Evolutionary conservation across 768 basidiomycete species (phyloP), one percentile per base, ranked within the genome.

Genomic region (Panaeolus papilionaceus): DNA sequence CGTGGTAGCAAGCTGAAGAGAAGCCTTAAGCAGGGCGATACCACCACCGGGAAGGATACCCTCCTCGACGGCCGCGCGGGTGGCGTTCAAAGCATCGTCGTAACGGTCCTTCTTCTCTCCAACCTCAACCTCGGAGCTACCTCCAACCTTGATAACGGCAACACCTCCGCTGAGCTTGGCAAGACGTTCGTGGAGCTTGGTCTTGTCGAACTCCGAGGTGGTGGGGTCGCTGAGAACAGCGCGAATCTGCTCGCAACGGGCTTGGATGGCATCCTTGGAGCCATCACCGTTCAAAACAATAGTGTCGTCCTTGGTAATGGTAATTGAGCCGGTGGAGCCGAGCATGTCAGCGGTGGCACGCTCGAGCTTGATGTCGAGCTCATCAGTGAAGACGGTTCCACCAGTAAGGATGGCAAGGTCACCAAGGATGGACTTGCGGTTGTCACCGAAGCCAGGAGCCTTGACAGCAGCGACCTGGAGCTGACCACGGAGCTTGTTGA

Each of bases 101-200:
- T 98, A 98, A 42, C 96, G 87, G 78, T 99, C 97, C 89, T 99
- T 98, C 94, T 98, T 99, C 88, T 99, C 97, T 7, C 96, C 87
- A 68, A 99, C 97, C 81, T 98, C 97, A 63, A 98, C 97, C 79
- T 99, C 97, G 64, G 87, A 89, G 26, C 91, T 83, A 18, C 97
- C 97, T 66, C 97, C 97, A 69, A 98, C 97, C 81, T 95, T 96
- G 87, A 98, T 98, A 80, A 99, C 96, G 16, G 97, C 97, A 61
- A 99, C 97, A 80, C 97, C 96, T 54, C 97, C 97, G 51, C 88
- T 89, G 64, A 99, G 85, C 86, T 99, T 99, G 70, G 97, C 97
- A 54, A 99, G 87, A 71, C 97, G 93, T 78, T 99, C 97, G 79
- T 98, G 96, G 63, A 99, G 87, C 83, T 98, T 98, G 71, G 90